Evolutionary conservation across 148 eudicot species (phyloP), one percentile per base, ranked within the genome.

Genomic region (Polygonum maritimum): DNA sequence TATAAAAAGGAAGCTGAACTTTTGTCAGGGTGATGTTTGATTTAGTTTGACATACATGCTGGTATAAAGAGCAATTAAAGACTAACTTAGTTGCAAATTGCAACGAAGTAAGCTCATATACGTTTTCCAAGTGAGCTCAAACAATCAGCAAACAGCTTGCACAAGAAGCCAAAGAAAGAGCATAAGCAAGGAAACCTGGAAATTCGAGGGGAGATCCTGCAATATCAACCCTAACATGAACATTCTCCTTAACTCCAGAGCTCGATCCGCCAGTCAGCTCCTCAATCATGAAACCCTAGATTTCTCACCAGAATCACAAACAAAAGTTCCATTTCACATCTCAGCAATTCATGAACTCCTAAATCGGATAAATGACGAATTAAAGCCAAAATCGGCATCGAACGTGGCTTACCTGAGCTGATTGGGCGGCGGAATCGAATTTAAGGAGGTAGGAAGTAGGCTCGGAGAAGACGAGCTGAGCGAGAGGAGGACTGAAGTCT

Each of bases 121-220:
- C 0, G 4, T 9, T 22, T 22, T 60, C 15, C 9, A 10, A 60
- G 13, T 26, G 38, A 22, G 22, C 13, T 35, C 35, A 4, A 35
- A 35, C 45, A 67, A 67, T 16, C 21, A 4, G 7, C 69, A 12
- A 26, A 60, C 13, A 5, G 14, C 69, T 11, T 31, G 40, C 67
- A 60, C 31, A 55, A 15, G 16, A 49, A 49, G 16, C 21, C 69
- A 22, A 9, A 35, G 36, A 21, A 7, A 10, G 36, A 35, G 15
- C 33, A 21, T 26, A 21, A 22, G 39, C 2, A 49, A 11, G 69
- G 86, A 13, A 77, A 95, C 98, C 98, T 35, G 92, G 90, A 48
- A 79, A 82, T 79, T 90, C 91, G 15, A 92, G 87, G 72, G 94
- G 91, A 78, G 98, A 92, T 14, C 98, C 94, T 11, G 84, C 76